These are phyloP conservation scores for Chionographis japonica DNA, from an alignment of 106 monocot species.

Conservation along the genomic window DNA sequence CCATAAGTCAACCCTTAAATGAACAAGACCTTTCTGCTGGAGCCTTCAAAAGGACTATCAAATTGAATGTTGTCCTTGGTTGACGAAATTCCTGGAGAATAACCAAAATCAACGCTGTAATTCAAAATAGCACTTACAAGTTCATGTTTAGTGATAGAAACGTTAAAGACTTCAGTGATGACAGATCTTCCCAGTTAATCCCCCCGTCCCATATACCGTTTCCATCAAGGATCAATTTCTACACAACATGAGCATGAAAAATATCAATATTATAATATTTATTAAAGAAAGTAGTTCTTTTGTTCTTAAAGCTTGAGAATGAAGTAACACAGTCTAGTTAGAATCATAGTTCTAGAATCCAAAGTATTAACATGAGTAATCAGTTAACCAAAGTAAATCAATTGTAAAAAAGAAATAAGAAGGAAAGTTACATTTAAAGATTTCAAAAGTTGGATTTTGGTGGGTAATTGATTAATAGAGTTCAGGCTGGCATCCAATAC, in stretches of 20 bases:
- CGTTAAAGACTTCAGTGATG: constrained; percentile 54
- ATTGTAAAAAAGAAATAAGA: not conserved
- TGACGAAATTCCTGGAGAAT: too few species aligned
- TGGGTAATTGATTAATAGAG: constrained; percentile 62
- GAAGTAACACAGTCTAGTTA: not conserved
- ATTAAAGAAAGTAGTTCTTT: not conserved
- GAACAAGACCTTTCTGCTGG: too few species aligned
- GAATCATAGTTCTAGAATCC: not conserved
- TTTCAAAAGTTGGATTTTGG: constrained; percentile 41
- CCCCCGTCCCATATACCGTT: constrained; percentile 62
- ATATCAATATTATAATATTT: not conserved
- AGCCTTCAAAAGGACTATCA: too few species aligned
- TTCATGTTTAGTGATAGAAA: constrained; percentile 70
- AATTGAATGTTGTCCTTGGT: too few species aligned
- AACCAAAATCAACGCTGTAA: too few species aligned
- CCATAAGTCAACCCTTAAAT: too few species aligned
- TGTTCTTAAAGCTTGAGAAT: not conserved
- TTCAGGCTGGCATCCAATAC: constrained; percentile 70
- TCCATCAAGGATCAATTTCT: constrained; percentile 81
- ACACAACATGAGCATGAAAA: constrained; percentile 21
- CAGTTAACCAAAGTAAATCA: not conserved
- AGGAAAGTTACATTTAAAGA: constrained; percentile 53
- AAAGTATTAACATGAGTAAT: not conserved
- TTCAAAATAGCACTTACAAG: constrained; percentile 36
- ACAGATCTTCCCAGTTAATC: constrained; percentile 82